Evolutionary conservation across 2,329 filamentous ascomycete species (phyloP).

Genomic region (Penicillium psychrosexuale): DNA sequence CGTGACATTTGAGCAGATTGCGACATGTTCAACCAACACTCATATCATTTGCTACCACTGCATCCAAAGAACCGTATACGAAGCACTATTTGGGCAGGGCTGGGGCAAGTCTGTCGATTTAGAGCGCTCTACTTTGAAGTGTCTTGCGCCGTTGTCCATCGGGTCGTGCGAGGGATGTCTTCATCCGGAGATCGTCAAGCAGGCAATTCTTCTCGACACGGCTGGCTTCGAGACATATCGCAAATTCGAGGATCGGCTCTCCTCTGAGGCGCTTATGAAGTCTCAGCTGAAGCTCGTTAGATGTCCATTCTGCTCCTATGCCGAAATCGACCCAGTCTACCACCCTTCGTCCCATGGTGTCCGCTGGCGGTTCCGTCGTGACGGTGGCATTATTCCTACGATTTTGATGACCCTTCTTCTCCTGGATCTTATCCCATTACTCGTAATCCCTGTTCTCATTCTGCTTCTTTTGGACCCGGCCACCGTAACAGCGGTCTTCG

Average conservation of each 20-base stretch:
- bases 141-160: constrained; percentile 69
- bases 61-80: constrained; percentile 74
- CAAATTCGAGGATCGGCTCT: constrained; percentile 75
- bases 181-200: constrained; percentile 64
- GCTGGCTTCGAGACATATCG: constrained; percentile 68
- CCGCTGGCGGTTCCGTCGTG: constrained; percentile 56
- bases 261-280: constrained; percentile 70
- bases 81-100: constrained; percentile 89
- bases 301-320: constrained; percentile 89
- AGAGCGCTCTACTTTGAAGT: constrained; percentile 70
- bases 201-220: constrained; percentile 67
- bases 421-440: constrained; percentile 45
- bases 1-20: constrained; percentile 48
- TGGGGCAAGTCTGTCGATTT: constrained; percentile 78
- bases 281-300: constrained; percentile 72
- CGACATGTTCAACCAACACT: constrained; percentile 41
- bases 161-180: constrained; percentile 72
- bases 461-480: constrained; percentile 56
- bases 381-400: constrained; percentile 52
- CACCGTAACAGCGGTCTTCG: constrained; percentile 51
- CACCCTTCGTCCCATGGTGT: constrained; percentile 54
- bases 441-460: constrained; percentile 54
- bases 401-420: constrained; percentile 47
- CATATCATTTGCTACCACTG: constrained; percentile 64
- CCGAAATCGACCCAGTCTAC: constrained; percentile 78